Base-by-base conservation (phyloP, 2,329 filamentous ascomycete species). In the Colletotrichum truncatum region DNA sequence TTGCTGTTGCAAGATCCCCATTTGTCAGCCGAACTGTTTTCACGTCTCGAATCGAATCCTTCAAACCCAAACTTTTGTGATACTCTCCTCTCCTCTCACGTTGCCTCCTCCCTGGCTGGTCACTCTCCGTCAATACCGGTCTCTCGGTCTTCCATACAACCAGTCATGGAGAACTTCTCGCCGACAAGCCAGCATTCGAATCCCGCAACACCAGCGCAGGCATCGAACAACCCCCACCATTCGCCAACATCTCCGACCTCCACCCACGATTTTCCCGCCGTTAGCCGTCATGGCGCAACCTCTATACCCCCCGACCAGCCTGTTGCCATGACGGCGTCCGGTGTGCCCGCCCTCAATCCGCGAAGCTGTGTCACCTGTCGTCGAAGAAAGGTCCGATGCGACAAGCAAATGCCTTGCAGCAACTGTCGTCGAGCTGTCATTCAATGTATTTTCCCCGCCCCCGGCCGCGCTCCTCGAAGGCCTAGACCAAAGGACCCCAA, bases 381-480 rank as follows among this genome's bases (percentile, higher is more conserved):
- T 10, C 80, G 82, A 45, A 81, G 89, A 67, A 91, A 92, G 76
- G 91, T 94, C 58, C 90, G 91, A 72, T 94, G 91, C 82, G 90
- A 94, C 80, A 93, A 93, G 80, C 84, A 87, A 71, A 88, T 92
- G 81, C 90, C 91, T 14, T 94, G 91, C 76, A 88, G 88, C 71
- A 93, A 94, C 75, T 94, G 91, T 75, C 86, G 86, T 41, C 87
- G 90, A 68, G 90, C 89, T 39, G 81, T 89, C 70, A 91, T 91
- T 63, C 86, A 90, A 70, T 94, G 91, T 75, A 80, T 93, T 51
- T 94, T 92, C 73, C 91, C 91, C 1, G 89, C 90, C 3, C 91
- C 91, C 1, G 91, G 91, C 9, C 85, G 91, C 59, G 91, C 91
- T 6, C 91, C 91, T 9, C 84, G 91, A 41, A 89, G 91, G 70